A percentile compares a stretch with the other conserved stretches of the same genome.
Evolutionary conservation across 768 basidiomycete genomes (phyloP).

Genomic region (Suillus brevipes): DNA sequence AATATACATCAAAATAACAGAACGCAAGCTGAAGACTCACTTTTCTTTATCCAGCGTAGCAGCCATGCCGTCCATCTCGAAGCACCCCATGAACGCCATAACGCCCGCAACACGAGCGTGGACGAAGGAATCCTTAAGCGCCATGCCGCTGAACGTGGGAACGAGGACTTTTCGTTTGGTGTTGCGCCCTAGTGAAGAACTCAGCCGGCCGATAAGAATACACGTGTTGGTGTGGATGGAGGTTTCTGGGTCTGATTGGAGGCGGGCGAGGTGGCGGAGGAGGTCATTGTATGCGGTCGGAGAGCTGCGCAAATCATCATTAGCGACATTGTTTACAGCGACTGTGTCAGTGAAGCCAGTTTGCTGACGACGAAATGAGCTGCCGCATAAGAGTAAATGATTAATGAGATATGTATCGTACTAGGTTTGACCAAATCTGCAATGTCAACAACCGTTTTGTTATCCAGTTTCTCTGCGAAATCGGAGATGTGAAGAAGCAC

Average conservation of each 20-base stretch:
- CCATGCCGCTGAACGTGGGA: constrained; percentile 88
- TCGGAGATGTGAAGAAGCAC: constrained; percentile 55
- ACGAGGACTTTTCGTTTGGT: constrained; percentile 97
- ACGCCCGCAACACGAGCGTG: constrained; percentile 92
- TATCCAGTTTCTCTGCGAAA: constrained; percentile 86
- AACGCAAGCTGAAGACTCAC: constrained; percentile 42
- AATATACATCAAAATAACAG: background rate
- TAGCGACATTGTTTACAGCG: constrained; percentile 37
- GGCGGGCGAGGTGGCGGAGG: constrained; percentile 85
- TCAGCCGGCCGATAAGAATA: constrained; percentile 92
- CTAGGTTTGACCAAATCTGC: constrained; percentile 92
- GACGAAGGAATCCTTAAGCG: constrained; percentile 87
- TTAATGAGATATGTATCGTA: constrained; percentile 31
- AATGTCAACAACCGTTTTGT: constrained; percentile 80
- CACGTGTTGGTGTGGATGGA: constrained; percentile 98
- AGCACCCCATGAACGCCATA: constrained; percentile 95
- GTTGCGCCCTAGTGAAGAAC: constrained; percentile 78
- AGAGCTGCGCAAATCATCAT: constrained; percentile 53
- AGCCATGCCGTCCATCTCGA: constrained; percentile 85
- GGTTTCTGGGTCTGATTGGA: constrained; percentile 89
- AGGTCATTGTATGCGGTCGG: constrained; percentile 92
- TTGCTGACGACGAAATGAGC: constrained; percentile 53
- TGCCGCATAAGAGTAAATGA: background rate
- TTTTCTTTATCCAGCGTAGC: constrained; percentile 91
- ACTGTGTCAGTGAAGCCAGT: constrained; percentile 96